Base-by-base conservation (phyloP, 805 yeast species). In the Candida pseudoglaebosa region DNA sequence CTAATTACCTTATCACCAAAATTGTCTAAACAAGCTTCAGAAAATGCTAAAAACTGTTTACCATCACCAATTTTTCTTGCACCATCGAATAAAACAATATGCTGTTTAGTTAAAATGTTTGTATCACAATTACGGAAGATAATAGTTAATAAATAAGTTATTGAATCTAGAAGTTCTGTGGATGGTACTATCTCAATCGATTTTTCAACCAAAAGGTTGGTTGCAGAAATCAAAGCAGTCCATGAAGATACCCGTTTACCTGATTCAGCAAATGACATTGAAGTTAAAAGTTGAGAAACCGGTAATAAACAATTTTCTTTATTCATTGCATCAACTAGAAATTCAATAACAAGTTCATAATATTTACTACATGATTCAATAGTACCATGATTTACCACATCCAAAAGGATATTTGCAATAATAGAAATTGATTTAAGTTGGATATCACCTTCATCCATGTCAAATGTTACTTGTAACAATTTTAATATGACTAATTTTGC, bases 261-360 rank as follows among this genome's bases (percentile, higher is more conserved):
- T 34, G 87, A 78, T 43, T 83, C 90, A 2, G 85, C 79, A 57
- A 81, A 84, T 0, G 71, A 54, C 36, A 83, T 53, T 0, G 81
- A 57, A 0, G 71, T 54, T 29, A 80, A 47, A 2, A 80, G 38
- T 45, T 70, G 73, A 3, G 62, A 40, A 4, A 66, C 52, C 14
- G 61, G 55, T 5, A 69, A 63, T 3, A 47, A 31, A 13, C 47
- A 36, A 16, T 35, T 35, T 12, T 35, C 37, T 9, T 43, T 37
- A 5, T 38, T 40, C 30, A 56, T 39, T 7, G 46, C 40, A 2
- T 43, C 36, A 13, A 34, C 36, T 36, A 62, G 48, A 34, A 50
- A 46, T 12, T 50, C 46, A 22, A 52, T 48, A 15, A 60, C 51
- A 4, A 65, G 41, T 5, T 47, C 42, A 46, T 79, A 78, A 17